Evolutionary conservation across 75 land plant species (phyloP).

Genomic region (Pseudotsuga menziesii): DNA sequence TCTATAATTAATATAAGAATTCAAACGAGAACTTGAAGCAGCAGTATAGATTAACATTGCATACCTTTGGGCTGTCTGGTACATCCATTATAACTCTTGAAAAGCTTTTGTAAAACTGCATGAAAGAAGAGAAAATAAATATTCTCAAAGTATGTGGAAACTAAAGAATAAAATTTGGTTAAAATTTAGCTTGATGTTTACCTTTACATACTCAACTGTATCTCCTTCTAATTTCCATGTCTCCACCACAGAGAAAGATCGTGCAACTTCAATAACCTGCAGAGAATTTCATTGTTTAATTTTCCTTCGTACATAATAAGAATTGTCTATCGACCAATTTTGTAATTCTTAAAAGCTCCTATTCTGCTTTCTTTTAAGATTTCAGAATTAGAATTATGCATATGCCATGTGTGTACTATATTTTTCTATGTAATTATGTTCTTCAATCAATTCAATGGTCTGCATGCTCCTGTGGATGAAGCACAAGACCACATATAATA

Average conservation of each 20-base stretch:
- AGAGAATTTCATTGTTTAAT: neutral
- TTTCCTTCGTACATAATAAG: too few relatives aligned
- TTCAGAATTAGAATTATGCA: neutral
- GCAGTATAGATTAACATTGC: neutral
- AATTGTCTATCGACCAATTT: too few relatives aligned
- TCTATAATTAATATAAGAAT: neutral
- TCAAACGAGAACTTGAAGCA: neutral
- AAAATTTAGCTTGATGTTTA: slow-evolving; percentile 1
- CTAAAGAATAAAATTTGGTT: neutral
- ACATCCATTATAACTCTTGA: slow-evolving; percentile 23
- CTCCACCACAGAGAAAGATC: slow-evolving; percentile 63
- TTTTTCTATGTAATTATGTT: neutral
- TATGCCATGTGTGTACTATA: neutral
- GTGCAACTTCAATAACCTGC: slow-evolving; percentile 75
- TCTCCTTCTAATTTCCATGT: slow-evolving; percentile 60
- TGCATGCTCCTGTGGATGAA: neutral
- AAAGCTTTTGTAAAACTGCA: slow-evolving; percentile 48
- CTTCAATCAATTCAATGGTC: neutral
- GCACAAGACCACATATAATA: neutral
- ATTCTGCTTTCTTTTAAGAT: too few relatives aligned
- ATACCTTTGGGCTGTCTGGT: neutral
- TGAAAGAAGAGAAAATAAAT: neutral
- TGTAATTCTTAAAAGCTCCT: too few relatives aligned
- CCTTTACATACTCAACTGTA: slow-evolving; percentile 44
- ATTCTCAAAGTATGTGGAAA: neutral